Conservation (phyloP, 495 filamentous ascomycete species). For the Aspergillus asperescens region DNA sequence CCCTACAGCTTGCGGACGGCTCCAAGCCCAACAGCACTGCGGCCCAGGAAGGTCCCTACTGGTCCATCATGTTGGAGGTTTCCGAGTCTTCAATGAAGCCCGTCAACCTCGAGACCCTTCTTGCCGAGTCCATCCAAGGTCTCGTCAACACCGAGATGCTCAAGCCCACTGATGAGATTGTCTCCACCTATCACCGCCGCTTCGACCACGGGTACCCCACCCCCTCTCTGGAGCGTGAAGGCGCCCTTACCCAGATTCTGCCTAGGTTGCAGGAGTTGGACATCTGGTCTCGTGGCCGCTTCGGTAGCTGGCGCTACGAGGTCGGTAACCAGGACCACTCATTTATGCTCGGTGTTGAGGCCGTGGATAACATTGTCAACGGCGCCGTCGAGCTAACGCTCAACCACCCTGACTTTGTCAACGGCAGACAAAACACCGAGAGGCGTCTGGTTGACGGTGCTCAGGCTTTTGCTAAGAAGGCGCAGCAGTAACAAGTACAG, state of each 20-base stretch:
- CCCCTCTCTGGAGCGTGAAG: conserved; percentile 89
- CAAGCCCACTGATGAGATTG: conserved; percentile 83
- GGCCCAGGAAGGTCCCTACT: conserved; percentile 86
- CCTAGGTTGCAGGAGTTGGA: conserved; percentile 84
- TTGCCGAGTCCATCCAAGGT: conserved; percentile 89
- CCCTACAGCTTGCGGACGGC: conserved; percentile 78
- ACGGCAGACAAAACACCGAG: conserved; percentile 82
- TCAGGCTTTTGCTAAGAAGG: conserved; percentile 54
- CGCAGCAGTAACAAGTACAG: conserved; percentile 27
- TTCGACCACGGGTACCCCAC: conserved; percentile 99
- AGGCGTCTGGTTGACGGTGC: conserved; percentile 76
- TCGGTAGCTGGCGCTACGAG: conserved; percentile 98
- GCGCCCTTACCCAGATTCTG: conserved; percentile 84
- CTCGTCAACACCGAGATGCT: conserved; percentile 97
- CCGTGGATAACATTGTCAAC: conserved; percentile 90
- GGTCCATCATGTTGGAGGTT: conserved; percentile 99
- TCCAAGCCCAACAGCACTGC: conserved; percentile 63
- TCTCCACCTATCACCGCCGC: conserved; percentile 96
- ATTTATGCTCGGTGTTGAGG: conserved; percentile 98
- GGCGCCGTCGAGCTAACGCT: conserved; percentile 93
- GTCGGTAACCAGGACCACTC: conserved; percentile 96
- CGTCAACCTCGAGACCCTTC: conserved; percentile 73
- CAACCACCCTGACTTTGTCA: conserved; percentile 99
- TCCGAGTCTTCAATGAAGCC: conserved; percentile 96
- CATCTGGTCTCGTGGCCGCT: conserved; percentile 94